These are phyloP conservation scores for Ceratocystiopsis brevicomis DNA, from an alignment of 2,329 filamentous ascomycete genomes.

Conservation along the genomic window DNA sequence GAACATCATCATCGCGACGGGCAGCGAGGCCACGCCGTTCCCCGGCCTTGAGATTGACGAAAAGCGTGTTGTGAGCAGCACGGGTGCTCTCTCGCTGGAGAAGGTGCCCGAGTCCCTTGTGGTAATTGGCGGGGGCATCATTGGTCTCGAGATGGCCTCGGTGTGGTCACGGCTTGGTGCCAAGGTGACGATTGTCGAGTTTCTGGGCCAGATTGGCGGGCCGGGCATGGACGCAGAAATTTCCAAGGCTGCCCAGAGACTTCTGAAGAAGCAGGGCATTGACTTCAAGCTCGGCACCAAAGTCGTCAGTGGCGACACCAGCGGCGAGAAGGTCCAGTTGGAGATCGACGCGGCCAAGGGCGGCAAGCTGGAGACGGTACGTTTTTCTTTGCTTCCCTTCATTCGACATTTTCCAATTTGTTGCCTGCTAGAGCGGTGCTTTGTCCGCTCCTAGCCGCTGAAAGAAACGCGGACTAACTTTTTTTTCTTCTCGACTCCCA, in stretches of 20 bases:
- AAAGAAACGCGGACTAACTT: neutral
- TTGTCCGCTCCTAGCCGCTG: neutral
- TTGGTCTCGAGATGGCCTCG: slow-evolving; percentile 94
- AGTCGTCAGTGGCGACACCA: slow-evolving; percentile 69
- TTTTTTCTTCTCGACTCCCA: neutral
- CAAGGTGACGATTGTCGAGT: slow-evolving; percentile 95
- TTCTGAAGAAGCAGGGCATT: slow-evolving; percentile 87
- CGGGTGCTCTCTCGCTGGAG: slow-evolving; percentile 73
- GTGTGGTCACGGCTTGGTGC: slow-evolving; percentile 90
- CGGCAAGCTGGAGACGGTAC: slow-evolving; percentile 78
- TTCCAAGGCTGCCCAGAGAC: slow-evolving; percentile 78
- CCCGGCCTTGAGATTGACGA: slow-evolving; percentile 91
- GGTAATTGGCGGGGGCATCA: slow-evolving; percentile 96
- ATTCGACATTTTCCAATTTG: neutral
- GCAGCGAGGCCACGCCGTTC: slow-evolving; percentile 89
- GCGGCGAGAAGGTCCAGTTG: slow-evolving; percentile 59
- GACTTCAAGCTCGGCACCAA: slow-evolving; percentile 98
- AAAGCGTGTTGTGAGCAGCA: slow-evolving; percentile 93
- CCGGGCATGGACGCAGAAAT: slow-evolving; percentile 95
- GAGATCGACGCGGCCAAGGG: slow-evolving; percentile 86
- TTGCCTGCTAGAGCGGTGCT: neutral
- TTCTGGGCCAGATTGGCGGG: slow-evolving; percentile 86
- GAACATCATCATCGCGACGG: slow-evolving; percentile 96
- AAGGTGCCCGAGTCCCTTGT: slow-evolving; percentile 92
- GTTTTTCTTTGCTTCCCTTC: slow-evolving; percentile 13